Conservation (phyloP, 495 filamentous ascomycete species). For the Penicillium salamii region DNA sequence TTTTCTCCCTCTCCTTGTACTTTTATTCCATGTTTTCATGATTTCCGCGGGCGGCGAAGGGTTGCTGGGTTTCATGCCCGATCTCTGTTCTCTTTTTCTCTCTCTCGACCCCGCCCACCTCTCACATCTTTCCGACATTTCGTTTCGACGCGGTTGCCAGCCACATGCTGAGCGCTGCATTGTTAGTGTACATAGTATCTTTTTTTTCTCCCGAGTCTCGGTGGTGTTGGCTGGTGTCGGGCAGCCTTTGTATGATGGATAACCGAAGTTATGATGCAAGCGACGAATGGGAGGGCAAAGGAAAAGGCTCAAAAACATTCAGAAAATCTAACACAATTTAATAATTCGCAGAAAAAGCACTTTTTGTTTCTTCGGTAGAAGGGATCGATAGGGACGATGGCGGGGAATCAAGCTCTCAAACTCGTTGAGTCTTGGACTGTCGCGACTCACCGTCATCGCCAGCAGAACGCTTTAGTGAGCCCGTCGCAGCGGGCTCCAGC, state of each 20-base stretch:
- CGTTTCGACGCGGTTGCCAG: conserved; percentile 23
- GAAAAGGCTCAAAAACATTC: conserved; percentile 28
- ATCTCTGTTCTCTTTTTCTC: conserved; percentile 14
- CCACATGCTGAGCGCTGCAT: conserved; percentile 24
- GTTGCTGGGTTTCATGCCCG: conserved; percentile 18
- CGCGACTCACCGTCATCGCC: conserved; percentile 31
- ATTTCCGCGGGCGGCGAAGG: conserved; percentile 23
- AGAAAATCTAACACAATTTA: conserved; percentile 34
- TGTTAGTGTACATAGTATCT: conserved; percentile 45
- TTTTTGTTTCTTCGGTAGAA: conserved; percentile 13
- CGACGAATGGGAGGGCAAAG: conserved; percentile 32
- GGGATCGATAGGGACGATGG: conserved; percentile 2
- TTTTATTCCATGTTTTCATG: conserved; percentile 37
- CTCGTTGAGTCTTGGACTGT: conserved; percentile 37
- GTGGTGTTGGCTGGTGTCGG: conserved; percentile 11
- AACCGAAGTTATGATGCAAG: conserved; percentile 43
- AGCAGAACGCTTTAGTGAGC: conserved; percentile 28
- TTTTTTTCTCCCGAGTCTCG: conserved; percentile 19
- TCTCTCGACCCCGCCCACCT: conserved; percentile 15
- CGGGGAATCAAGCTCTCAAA: conserved; percentile 14
- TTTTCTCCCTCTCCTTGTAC: conserved; percentile 30
- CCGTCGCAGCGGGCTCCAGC: conserved; percentile 25
- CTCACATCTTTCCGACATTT: conserved; percentile 15
- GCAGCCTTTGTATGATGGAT: conserved; percentile 35
- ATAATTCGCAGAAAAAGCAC: conserved; percentile 27